Percentiles rank a stretch among this genome's conserved stretches.
Conservation (phyloP, 345 rosid genomes). For the Citrus sinensis region DVS_A1.0 CM039162.1:4159501-4160000, state of each 20-base stretch:
- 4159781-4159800: slow-evolving; percentile 69
- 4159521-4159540: slow-evolving; percentile 63
- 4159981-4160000: slow-evolving; percentile 79
- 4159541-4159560: slow-evolving; percentile 78
- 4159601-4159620: slow-evolving; percentile 90
- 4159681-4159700: slow-evolving; percentile 86
- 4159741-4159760: slow-evolving; percentile 48
- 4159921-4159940: slow-evolving; percentile 49
- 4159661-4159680: slow-evolving; percentile 77
- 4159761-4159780: slow-evolving; percentile 88
- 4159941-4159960: slow-evolving; percentile 79
- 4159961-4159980: slow-evolving; percentile 60
- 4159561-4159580: slow-evolving; percentile 83
- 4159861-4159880: slow-evolving; percentile 71
- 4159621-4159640: slow-evolving; percentile 80
- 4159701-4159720: slow-evolving; percentile 88
- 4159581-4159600: slow-evolving; percentile 88
- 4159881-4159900: slow-evolving; percentile 80
- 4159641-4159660: slow-evolving; percentile 91
- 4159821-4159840: slow-evolving; percentile 41
- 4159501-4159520: slow-evolving; percentile 87
- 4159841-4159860: slow-evolving; percentile 49
- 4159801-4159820: slow-evolving; percentile 52
- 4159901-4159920: slow-evolving; percentile 76
- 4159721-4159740: slow-evolving; percentile 85